Conservation (phyloP, 2,329 filamentous ascomycete genomes). For the Aspergillus sp. region DNA sequence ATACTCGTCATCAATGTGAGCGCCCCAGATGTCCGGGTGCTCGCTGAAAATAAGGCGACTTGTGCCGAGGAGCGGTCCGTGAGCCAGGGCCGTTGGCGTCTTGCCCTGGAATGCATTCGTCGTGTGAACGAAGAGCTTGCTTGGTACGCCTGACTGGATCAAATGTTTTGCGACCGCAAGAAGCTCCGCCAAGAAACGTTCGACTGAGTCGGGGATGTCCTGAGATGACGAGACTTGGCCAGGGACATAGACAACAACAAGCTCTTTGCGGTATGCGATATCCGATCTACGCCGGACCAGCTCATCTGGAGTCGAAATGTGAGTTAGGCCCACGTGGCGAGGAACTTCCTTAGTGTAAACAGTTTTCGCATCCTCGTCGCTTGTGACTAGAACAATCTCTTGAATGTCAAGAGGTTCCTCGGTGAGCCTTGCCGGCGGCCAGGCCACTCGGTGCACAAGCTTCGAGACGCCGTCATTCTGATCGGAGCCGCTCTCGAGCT, state of each 20-base stretch:
- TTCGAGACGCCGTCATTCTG: conserved; percentile 25
- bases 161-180: conserved; percentile 19
- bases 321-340: neutral
- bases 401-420: conserved; percentile 29
- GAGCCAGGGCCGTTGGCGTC: conserved; percentile 32
- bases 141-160: neutral
- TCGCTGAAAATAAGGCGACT: conserved; percentile 40
- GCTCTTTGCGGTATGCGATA: neutral
- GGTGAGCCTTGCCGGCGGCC: conserved; percentile 36
- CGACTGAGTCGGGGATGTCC: conserved; percentile 1
- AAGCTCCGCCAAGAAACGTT: neutral
- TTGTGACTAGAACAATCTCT: conserved; percentile 7
- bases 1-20: conserved; percentile 38
- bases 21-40: conserved; percentile 38
- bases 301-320: neutral
- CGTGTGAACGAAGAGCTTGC: conserved; percentile 22
- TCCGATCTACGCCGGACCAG: no score
- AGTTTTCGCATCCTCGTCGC: neutral
- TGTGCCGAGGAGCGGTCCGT: conserved; percentile 38
- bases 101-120: conserved; percentile 23
- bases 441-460: conserved; percentile 39
- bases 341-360: neutral
- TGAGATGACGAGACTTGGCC: neutral
- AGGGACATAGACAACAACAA: conserved; percentile 13
- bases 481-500: conserved; percentile 35